A percentile compares a stretch with the other conserved stretches of the same genome.
phyloP scores from a whole-genome alignment of 331 rosid species.

The Malus hybrid region DNA sequence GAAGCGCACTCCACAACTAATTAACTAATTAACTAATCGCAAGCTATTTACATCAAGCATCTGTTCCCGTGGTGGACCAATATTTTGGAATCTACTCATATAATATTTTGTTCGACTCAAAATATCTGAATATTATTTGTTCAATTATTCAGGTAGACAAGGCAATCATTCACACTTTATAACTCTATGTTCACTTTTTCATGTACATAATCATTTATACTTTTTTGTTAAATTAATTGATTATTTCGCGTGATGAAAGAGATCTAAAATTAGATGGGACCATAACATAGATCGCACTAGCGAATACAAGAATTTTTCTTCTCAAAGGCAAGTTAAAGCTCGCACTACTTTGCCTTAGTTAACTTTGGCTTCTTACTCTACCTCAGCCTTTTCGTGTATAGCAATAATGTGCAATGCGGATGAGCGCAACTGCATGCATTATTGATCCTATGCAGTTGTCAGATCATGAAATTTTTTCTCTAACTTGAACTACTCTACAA shows the following conservation, averaged over 20 bases:
- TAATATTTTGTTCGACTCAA: neutral
- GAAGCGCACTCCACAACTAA: neutral
- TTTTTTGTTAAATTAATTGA: neutral
- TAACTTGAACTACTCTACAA: no score
- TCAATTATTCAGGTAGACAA: no score
- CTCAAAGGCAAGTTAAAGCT: no score
- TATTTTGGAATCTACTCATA: neutral
- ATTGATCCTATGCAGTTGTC: neutral
- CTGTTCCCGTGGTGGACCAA: neutral
- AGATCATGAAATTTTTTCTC: neutral
- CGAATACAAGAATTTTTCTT: no score
- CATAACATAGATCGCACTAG: no score
- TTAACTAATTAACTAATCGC: neutral
- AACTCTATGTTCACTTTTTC: neutral
- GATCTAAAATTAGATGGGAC: neutral
- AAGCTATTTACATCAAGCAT: neutral
- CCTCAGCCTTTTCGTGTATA: neutral
- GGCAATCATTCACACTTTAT: no score
- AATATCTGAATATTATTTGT: neutral
- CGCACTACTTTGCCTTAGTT: no score
- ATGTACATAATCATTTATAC: neutral
- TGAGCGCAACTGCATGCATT: neutral
- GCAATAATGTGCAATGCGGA: neutral
- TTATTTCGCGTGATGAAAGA: no score
- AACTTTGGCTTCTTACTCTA: no score